These are phyloP conservation scores for Pelagomonas calceolata DNA, from an alignment of 108 stramenopile genomes.

Conservation along the genomic window DNA sequence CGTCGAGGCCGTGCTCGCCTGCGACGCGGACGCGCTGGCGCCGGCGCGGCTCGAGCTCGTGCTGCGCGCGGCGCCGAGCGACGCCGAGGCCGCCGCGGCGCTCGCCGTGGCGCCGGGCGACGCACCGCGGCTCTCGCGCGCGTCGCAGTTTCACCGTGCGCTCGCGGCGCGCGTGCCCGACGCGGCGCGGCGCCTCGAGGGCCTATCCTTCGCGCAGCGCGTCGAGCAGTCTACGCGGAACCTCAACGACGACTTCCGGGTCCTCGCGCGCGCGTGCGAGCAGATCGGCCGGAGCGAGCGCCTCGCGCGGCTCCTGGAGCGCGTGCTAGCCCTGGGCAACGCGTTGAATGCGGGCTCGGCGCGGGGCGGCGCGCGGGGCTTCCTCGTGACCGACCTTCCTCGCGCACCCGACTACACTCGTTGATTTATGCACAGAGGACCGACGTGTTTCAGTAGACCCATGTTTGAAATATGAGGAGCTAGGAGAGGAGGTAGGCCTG, in stretches of 20 bases:
- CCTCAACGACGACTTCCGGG: conserved; percentile 37
- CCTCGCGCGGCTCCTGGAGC: conserved; percentile 38
- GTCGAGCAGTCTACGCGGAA: conserved; percentile 4
- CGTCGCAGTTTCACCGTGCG: conserved; percentile 21
- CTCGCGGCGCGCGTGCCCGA: conserved; percentile 15
- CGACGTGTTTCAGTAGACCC: no score
- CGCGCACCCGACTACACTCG: no score
- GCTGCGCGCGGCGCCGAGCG: conserved; percentile 7
- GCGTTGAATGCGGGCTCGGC: conserved; percentile 20
- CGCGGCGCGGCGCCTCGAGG: conserved; percentile 15
- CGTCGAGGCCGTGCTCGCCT: conserved; percentile 10
- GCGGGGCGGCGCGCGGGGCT: conserved; percentile 23
- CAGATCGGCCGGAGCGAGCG: conserved; percentile 65
- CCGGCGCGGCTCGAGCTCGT: conserved; percentile 9
- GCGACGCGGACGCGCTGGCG: conserved; percentile 13
- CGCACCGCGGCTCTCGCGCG: conserved; percentile 11
- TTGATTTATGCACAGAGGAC: no score
- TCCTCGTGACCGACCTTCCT: no score
- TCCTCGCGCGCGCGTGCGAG: conserved; percentile 53
- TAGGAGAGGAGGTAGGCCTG: no score
- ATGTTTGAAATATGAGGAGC: no score
- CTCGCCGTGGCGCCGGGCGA: conserved; percentile 19
- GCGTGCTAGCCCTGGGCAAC: conserved; percentile 26
- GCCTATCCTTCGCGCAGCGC: conserved; percentile 3
- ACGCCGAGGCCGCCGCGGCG: conserved; percentile 15